phyloP scores from a whole-genome alignment of 495 filamentous ascomycete genomes.

The Xylaria nigripes region DNA sequence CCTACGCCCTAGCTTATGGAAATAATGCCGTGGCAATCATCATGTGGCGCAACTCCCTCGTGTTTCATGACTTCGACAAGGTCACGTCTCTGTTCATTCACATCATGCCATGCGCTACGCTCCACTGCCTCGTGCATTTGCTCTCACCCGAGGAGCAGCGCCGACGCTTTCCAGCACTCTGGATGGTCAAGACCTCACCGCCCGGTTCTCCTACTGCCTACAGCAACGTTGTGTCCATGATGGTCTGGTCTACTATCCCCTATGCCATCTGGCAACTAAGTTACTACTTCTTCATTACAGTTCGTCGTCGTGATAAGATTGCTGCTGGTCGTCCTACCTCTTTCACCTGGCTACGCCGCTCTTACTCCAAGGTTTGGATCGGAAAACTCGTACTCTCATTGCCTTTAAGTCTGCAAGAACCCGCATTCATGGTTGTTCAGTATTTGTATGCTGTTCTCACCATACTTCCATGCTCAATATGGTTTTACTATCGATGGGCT shows the following conservation, averaged over 20 bases:
- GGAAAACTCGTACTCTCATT: conserved; percentile 75
- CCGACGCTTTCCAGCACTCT: conserved; percentile 76
- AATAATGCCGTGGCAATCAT: conserved; percentile 98
- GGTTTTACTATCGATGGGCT: conserved; percentile 85
- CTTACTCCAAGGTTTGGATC: conserved; percentile 80
- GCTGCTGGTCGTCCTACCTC: conserved; percentile 91
- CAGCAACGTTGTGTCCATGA: conserved; percentile 68
- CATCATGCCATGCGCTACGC: conserved; percentile 91
- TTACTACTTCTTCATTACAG: conserved; percentile 91
- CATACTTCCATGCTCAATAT: conserved; percentile 88
- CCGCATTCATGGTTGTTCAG: conserved; percentile 93
- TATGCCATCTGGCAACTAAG: conserved; percentile 86
- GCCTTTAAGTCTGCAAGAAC: conserved; percentile 68
- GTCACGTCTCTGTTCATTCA: conserved; percentile 95
- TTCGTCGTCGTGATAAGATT: conserved; percentile 86
- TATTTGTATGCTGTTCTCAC: conserved; percentile 83
- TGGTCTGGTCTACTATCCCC: conserved; percentile 85
- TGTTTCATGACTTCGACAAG: conserved; percentile 97
- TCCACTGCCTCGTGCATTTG: conserved; percentile 88
- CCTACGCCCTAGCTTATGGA: conserved; percentile 85
- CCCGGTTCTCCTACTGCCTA: conserved; percentile 68
- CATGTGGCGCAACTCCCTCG: conserved; percentile 98
- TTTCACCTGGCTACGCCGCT: conserved; percentile 92
- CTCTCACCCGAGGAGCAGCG: conserved; percentile 55
- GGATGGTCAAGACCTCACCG: conserved; percentile 66